phyloP scores from a whole-genome alignment of 2,329 filamentous ascomycete genomes.

The Pleoardoris graminearum region DNA sequence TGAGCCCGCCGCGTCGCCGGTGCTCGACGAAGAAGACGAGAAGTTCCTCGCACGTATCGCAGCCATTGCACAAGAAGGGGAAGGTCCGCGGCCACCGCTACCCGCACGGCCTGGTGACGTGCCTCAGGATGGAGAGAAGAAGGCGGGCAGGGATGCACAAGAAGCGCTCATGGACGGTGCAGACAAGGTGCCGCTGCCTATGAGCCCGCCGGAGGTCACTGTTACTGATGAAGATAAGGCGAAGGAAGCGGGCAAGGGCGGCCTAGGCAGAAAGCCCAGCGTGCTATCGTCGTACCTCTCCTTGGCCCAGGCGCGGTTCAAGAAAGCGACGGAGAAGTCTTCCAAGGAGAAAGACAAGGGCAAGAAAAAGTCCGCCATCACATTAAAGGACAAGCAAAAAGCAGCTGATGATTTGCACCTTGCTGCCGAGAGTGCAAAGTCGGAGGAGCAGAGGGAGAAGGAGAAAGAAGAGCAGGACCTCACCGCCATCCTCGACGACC shows the following conservation, averaged over 20 bases:
- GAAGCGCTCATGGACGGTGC: conserved; percentile 51
- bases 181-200: conserved; percentile 55
- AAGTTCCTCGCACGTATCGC: conserved; percentile 59
- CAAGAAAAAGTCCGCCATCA: conserved; percentile 34
- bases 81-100: conserved; percentile 48
- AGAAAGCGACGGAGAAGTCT: conserved; percentile 28
- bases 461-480: conserved; percentile 72
- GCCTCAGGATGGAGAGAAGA: conserved; percentile 40
- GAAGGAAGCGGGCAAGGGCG: conserved; percentile 28
- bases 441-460: conserved; percentile 41
- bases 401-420: conserved; percentile 40
- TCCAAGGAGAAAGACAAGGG: conserved; percentile 40
- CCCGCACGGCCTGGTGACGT: conserved; percentile 43
- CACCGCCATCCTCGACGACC: conserved; percentile 74
- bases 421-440: conserved; percentile 39
- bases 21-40: conserved; percentile 65
- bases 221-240: conserved; percentile 33
- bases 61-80: conserved; percentile 48
- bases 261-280: conserved; percentile 44
- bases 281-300: conserved; percentile 43
- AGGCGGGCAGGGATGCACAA: conserved; percentile 50
- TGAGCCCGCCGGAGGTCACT: conserved; percentile 48
- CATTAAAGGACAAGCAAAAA: conserved; percentile 43
- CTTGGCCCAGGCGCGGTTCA: conserved; percentile 32
- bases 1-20: conserved; percentile 41